These are phyloP conservation scores for Berkeleyomyces rouxiae DNA, from an alignment of 2,329 filamentous ascomycete genomes.

Conservation along the genomic window DNA sequence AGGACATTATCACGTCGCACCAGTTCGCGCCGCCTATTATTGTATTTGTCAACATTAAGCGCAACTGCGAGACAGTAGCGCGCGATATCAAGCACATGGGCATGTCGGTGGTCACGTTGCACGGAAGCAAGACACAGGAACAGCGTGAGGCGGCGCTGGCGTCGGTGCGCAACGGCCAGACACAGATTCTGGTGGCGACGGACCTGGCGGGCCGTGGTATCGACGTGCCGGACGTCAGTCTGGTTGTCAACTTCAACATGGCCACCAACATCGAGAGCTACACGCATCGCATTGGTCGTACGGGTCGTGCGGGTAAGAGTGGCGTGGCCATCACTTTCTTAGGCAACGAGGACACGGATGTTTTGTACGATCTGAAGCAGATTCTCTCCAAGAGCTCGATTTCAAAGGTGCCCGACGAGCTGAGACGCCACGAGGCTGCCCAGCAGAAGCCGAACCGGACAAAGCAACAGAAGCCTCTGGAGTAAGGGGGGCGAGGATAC, in stretches of 20 bases:
- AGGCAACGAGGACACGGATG: conserved; percentile 74
- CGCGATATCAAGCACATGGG: conserved; percentile 90
- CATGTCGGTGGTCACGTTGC: conserved; percentile 74
- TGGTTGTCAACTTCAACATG: conserved; percentile 99
- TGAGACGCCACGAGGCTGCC: conserved; percentile 78
- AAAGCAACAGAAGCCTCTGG: conserved; percentile 15
- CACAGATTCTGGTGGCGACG: conserved; percentile 84
- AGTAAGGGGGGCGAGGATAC: background rate
- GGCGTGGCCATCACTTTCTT: conserved; percentile 94
- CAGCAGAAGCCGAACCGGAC: conserved; percentile 53
- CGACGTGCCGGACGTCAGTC: conserved; percentile 80
- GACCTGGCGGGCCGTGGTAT: conserved; percentile 95
- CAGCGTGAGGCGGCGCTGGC: conserved; percentile 86
- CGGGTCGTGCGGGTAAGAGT: conserved; percentile 90
- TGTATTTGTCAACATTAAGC: conserved; percentile 99
- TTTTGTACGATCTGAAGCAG: conserved; percentile 87
- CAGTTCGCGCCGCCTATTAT: conserved; percentile 85
- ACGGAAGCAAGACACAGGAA: conserved; percentile 93
- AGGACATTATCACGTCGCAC: conserved; percentile 66
- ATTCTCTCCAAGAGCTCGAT: conserved; percentile 86
- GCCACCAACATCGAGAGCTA: conserved; percentile 82
- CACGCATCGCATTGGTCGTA: conserved; percentile 91
- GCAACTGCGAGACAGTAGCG: conserved; percentile 90
- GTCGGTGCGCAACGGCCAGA: conserved; percentile 63
- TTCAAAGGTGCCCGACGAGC: conserved; percentile 77